These are phyloP conservation scores for Mrakia gelida DNA, from an alignment of 768 basidiomycete genomes.

Conservation along the genomic window DNA sequence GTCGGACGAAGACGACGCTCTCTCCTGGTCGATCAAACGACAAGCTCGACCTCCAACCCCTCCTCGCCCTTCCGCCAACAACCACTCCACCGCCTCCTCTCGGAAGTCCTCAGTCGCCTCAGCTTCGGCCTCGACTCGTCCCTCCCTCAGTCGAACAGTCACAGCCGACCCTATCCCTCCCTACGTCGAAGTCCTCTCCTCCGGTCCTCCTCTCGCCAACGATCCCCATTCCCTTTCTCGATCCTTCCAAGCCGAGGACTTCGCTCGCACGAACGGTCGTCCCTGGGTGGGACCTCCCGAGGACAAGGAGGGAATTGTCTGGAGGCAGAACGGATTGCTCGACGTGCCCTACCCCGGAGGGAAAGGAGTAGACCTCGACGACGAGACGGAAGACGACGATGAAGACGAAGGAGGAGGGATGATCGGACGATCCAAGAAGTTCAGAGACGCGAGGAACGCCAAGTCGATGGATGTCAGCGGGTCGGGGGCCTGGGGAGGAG, in stretches of 20 bases:
- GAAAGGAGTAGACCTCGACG: background rate
- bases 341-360: background rate
- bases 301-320: background rate
- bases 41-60: background rate
- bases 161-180: constrained; percentile 19
- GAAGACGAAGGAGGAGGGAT: constrained; percentile 9
- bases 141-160: constrained; percentile 11
- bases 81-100: background rate
- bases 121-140: background rate
- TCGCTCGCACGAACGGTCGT: background rate
- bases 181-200: background rate
- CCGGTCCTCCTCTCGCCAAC: background rate
- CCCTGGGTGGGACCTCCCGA: background rate
- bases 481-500: background rate
- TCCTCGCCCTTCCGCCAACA: background rate
- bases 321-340: background rate
- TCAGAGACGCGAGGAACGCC: constrained; percentile 11
- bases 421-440: constrained; percentile 6
- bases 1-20: background rate
- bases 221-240: background rate
- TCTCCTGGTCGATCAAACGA: constrained; percentile 16
- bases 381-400: constrained; percentile 1
- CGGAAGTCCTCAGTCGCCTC: background rate
- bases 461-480: background rate
- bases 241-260: constrained; percentile 4